phyloP scores from a whole-genome alignment of 306 rosid genomes.

The Hippophae gyantsensis region DNA sequence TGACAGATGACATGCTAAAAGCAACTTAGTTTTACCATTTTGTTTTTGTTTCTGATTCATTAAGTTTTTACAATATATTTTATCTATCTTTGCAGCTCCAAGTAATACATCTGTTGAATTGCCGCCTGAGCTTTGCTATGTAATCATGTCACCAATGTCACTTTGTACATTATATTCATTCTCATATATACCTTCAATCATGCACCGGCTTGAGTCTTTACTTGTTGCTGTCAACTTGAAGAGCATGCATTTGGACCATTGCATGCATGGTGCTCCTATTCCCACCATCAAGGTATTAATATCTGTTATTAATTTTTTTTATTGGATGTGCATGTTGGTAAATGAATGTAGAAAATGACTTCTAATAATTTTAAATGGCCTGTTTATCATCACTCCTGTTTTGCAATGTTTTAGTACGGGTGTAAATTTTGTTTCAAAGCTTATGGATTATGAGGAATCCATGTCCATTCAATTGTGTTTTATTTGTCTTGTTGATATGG shows the following conservation, averaged over 20 bases:
- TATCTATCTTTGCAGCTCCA: slow-evolving; percentile 35
- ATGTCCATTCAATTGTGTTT: too few relatives aligned
- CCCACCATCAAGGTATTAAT: slow-evolving; percentile 45
- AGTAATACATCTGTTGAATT: slow-evolving; percentile 42
- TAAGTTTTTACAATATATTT: not conserved
- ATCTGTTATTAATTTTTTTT: not conserved
- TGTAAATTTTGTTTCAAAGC: too few relatives aligned
- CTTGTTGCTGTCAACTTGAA: slow-evolving; percentile 56
- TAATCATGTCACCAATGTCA: slow-evolving; percentile 67
- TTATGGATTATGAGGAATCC: too few relatives aligned
- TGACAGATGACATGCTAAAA: too few relatives aligned
- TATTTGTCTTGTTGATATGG: too few relatives aligned
- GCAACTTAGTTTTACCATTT: too few relatives aligned
- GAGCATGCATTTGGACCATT: slow-evolving; percentile 44
- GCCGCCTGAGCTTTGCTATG: slow-evolving; percentile 71
- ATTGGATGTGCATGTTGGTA: too few relatives aligned
- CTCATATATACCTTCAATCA: slow-evolving; percentile 66
- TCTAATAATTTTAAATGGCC: too few relatives aligned
- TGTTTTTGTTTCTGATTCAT: too few relatives aligned
- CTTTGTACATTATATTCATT: slow-evolving; percentile 38
- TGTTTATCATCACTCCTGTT: too few relatives aligned
- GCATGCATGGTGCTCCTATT: slow-evolving; percentile 38
- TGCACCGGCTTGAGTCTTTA: slow-evolving; percentile 66
- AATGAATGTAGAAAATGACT: too few relatives aligned
- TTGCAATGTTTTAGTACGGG: too few relatives aligned